Base-by-base conservation (phyloP, 2,329 filamentous ascomycete species). In the Stachybotrys echinatus region DNA sequence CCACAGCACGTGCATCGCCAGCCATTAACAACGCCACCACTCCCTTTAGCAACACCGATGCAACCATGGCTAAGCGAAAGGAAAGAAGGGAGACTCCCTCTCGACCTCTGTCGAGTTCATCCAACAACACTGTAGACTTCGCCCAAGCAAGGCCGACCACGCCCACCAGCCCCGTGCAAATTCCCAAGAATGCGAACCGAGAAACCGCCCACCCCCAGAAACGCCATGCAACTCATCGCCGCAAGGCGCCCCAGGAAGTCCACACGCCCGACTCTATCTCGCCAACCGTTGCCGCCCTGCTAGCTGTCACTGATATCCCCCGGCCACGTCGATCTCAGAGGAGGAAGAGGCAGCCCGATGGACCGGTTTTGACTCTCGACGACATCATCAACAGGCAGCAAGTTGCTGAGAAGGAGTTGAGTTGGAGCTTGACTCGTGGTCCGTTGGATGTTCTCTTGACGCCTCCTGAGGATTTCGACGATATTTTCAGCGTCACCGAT, bases 271-370 rank as follows among this genome's bases (percentile, higher is more conserved):
- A 82, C 50, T 68, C 73, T 17, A 71, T 85, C 20, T 77, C 82
- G 5, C 74, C 81, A 0, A 83, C 81, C 0, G 74, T 85, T 23
- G 80, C 80, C 6, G 80, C 80, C 12, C 68, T 86, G 23, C 69
- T 86, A 31, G 83, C 83, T 27, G 71, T 83, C 48, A 86, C 83
- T 23, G 77, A 74, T 53, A 86, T 86, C 46, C 83, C 80, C 3
- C 72, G 56, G 65, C 75, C 46, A 65, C 73, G 55, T 22, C 74
- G 67, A 49, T 62, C 66, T 23, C 63, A 67, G 4, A 3, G 44
- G 45, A 66, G 68, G 34, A 69, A 59, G 37, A 59, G 61, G 22
- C 52, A 55, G 40, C 51, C 54, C 12, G 59, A 61, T 18, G 61
- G 60, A 50, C 48, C 51, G 10, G 42, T 52, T 23, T 49, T 84